Evolutionary conservation across 2,329 filamentous ascomycete species (phyloP).

Genomic region (Ascochyta pisi): DNA sequence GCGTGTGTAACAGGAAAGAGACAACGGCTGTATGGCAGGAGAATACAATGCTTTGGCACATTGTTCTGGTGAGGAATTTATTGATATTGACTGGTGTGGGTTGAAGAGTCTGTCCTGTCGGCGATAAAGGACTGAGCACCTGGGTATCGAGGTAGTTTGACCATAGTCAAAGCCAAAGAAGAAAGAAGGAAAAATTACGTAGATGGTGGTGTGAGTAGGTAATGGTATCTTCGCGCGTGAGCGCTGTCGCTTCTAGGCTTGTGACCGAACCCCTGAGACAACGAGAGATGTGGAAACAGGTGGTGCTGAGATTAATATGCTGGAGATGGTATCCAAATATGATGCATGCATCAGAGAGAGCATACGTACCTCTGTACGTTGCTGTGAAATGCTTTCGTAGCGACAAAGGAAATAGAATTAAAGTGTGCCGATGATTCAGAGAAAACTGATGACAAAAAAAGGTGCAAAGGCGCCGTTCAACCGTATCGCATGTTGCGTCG

Average conservation of each 20-base stretch:
- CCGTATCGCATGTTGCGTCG: constrained; percentile 3
- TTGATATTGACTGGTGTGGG: too few species aligned
- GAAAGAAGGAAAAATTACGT: background rate
- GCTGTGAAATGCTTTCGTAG: background rate
- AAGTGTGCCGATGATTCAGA: background rate
- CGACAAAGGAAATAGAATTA: background rate
- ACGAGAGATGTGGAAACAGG: background rate
- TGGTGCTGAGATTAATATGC: background rate
- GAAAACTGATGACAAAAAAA: background rate
- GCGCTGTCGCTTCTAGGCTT: constrained; percentile 8
- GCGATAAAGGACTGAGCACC: background rate
- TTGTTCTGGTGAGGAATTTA: too few species aligned
- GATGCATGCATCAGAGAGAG: background rate
- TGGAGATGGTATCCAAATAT: background rate
- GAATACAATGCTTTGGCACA: too few species aligned
- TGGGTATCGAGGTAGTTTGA: constrained; percentile 10
- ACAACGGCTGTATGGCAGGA: too few species aligned
- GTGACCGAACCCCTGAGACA: background rate
- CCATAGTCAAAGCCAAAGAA: too few species aligned
- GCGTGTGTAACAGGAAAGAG: too few species aligned
- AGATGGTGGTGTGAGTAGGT: background rate
- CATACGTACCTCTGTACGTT: background rate
- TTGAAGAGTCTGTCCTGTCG: too few species aligned
- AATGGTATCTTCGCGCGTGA: constrained; percentile 8
- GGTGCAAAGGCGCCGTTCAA: background rate